Evolutionary conservation across 192 early-diverging fungal species (phyloP).

Genomic region (Podila minutissima): DNA sequence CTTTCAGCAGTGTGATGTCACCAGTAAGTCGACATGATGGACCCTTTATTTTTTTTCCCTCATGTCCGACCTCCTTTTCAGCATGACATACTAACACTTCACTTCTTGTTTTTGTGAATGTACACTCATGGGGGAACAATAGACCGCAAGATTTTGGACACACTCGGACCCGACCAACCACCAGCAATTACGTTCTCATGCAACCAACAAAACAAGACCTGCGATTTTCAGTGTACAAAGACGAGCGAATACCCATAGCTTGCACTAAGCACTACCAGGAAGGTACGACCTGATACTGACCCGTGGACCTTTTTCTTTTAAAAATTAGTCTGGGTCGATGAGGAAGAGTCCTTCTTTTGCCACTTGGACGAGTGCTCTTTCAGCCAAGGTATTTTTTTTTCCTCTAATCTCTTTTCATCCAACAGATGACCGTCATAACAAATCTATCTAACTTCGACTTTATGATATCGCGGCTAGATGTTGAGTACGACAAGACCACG

Average conservation of each 20-base stretch:
- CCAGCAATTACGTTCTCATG: slow-evolving; percentile 80
- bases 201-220: slow-evolving; percentile 59
- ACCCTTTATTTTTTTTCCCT: not conserved
- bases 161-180: slow-evolving; percentile 59
- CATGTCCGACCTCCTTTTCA: too few species aligned
- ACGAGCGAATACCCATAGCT: not conserved
- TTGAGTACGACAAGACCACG: slow-evolving; percentile 54
- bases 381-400: slow-evolving; percentile 24
- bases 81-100: not conserved
- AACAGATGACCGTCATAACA: not conserved
- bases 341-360: slow-evolving; percentile 86
- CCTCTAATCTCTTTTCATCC: not conserved
- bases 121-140: not conserved
- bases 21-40: slow-evolving; percentile 58
- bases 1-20: slow-evolving; percentile 79
- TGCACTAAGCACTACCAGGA: too few species aligned
- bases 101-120: not conserved
- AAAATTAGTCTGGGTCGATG: slow-evolving; percentile 77
- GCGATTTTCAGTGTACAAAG: slow-evolving; percentile 72
- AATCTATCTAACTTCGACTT: not conserved
- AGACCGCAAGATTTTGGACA: slow-evolving; percentile 63
- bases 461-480: slow-evolving; percentile 18
- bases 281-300: too few species aligned
- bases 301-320: not conserved
- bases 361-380: slow-evolving; percentile 74